Percentiles rank a stretch among this genome's conserved stretches.
Conservation (phyloP, 192 early-diverging fungal genomes). For the Spizellomyces punctatus region DNA sequence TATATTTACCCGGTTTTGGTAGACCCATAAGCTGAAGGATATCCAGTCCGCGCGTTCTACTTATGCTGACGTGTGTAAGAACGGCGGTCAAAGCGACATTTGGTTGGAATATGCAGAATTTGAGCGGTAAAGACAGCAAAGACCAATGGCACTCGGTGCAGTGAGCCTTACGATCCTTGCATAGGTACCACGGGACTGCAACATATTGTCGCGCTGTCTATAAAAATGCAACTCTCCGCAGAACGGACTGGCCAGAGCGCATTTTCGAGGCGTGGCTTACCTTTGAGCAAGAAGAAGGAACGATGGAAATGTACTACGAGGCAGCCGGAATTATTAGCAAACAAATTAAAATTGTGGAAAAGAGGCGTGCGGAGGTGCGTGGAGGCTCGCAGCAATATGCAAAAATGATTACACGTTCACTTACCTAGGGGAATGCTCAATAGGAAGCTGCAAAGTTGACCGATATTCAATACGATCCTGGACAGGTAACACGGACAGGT, state of each 20-base stretch:
- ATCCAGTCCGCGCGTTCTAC: neutral
- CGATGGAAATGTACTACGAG: constrained; percentile 24
- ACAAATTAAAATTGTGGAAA: constrained; percentile 13
- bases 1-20: too few species aligned
- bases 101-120: constrained; percentile 32
- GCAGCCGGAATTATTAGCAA: constrained; percentile 16
- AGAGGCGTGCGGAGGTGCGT: constrained; percentile 9
- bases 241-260: constrained; percentile 36
- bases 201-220: constrained; percentile 24
- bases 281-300: constrained; percentile 34
- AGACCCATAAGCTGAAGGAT: constrained; percentile 33
- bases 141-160: too few species aligned
- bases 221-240: constrained; percentile 19
- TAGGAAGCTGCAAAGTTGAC: too few species aligned
- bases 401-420: too few species aligned
- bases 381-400: neutral
- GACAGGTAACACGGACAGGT: too few species aligned
- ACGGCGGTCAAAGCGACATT: constrained; percentile 24
- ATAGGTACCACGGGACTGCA: constrained; percentile 1
- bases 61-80: neutral
- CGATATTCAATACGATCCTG: too few species aligned
- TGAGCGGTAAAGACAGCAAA: constrained; percentile 26
- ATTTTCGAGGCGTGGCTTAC: constrained; percentile 39
- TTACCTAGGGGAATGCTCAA: too few species aligned
- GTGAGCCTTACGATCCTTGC: too few species aligned